Evolutionary conservation across 257 asterid genomes (phyloP).

Genomic region (Solanum etuberosum): DNA sequence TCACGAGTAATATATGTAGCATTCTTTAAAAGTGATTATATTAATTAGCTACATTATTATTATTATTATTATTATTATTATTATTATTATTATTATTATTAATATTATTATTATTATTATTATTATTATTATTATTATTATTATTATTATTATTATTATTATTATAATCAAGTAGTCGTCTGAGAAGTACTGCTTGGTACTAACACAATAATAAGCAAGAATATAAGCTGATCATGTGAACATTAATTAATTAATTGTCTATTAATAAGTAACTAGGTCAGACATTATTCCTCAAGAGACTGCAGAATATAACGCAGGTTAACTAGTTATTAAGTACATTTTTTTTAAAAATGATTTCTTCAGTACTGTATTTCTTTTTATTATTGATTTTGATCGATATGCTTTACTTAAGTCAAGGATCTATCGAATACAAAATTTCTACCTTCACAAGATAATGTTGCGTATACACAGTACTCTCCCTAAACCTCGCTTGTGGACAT

Average conservation of each 20-base stretch:
- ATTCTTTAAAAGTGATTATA: too few relatives aligned
- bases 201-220: neutral
- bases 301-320: neutral
- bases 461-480: neutral
- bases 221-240: neutral
- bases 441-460: neutral
- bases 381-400: neutral
- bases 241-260: neutral
- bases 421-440: neutral
- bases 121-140: too few relatives aligned
- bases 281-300: neutral
- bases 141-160: neutral
- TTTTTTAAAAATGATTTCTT: neutral
- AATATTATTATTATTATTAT: too few relatives aligned
- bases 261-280: neutral
- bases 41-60: too few relatives aligned
- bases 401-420: neutral
- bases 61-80: too few relatives aligned
- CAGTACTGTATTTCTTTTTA: neutral
- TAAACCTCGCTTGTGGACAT: neutral
- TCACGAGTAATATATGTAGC: too few relatives aligned
- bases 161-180: neutral
- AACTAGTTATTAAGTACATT: neutral
- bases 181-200: neutral
- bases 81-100: too few relatives aligned